Conservation (phyloP, 2,329 filamentous ascomycete genomes). For the Xylariaceae sp. region DNA sequence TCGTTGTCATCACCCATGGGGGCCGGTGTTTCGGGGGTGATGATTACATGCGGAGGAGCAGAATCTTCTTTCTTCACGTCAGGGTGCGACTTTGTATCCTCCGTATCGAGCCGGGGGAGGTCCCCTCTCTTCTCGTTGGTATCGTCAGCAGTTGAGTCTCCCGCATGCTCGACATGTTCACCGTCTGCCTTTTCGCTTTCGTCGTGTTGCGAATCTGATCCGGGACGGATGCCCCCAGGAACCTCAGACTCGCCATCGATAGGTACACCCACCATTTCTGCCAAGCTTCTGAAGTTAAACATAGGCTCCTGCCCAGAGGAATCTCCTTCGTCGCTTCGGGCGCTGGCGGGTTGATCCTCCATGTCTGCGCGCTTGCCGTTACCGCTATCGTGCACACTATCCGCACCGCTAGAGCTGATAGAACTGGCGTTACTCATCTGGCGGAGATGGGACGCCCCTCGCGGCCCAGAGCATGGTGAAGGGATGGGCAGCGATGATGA, state of each 20-base stretch:
- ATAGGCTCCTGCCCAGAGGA: constrained; percentile 64
- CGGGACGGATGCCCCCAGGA: constrained; percentile 1
- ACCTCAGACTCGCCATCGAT: constrained; percentile 39
- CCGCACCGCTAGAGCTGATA: constrained; percentile 69
- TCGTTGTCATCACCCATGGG: constrained; percentile 26
- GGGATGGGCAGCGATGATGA: constrained; percentile 40
- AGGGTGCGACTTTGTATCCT: constrained; percentile 17
- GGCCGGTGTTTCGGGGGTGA: constrained; percentile 48
- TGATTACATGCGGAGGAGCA: constrained; percentile 38
- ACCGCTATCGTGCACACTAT: constrained; percentile 57
- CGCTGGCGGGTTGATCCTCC: constrained; percentile 50
- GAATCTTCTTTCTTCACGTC: constrained; percentile 13
- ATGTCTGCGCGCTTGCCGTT: constrained; percentile 32
- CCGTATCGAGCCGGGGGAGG: constrained; percentile 11
- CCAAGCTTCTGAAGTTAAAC: constrained; percentile 88
- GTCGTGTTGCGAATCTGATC: constrained; percentile 32
- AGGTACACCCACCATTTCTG: constrained; percentile 72
- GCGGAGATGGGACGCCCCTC: constrained; percentile 67
- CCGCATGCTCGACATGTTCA: constrained; percentile 32
- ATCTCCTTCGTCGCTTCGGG: constrained; percentile 46
- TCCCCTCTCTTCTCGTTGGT: constrained; percentile 7
- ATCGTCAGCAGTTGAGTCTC: constrained; percentile 9
- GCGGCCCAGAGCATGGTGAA: constrained; percentile 42
- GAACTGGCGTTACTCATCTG: constrained; percentile 88
- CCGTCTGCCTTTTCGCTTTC: constrained; percentile 15